Conservation (phyloP, 495 filamentous ascomycete species). For the Lasiosphaeris hirsuta region DNA sequence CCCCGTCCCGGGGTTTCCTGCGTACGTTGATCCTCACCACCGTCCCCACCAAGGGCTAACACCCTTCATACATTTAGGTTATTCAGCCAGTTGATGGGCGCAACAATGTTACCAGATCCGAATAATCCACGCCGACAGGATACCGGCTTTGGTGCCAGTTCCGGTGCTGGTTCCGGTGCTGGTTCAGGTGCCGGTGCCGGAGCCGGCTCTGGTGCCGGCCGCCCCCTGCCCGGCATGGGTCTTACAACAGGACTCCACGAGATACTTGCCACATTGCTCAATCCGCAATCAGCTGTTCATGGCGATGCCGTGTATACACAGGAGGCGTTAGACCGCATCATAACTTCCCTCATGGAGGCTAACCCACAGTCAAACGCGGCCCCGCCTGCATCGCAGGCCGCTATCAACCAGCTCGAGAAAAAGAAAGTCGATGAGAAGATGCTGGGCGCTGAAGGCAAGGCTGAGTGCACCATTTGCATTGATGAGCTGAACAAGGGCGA, state of each 20-base stretch:
- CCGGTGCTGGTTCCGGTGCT: neutral
- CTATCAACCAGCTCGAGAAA: conserved; percentile 70
- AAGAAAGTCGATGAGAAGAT: conserved; percentile 63
- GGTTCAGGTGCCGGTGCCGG: conserved; percentile 8
- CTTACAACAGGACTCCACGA: conserved; percentile 35
- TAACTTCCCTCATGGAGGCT: conserved; percentile 83
- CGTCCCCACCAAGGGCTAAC: conserved; percentile 1
- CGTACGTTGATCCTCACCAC: too few species aligned
- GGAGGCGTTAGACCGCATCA: conserved; percentile 84
- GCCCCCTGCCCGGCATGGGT: neutral
- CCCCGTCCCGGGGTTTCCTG: neutral
- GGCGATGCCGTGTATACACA: conserved; percentile 92
- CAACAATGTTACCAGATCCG: conserved; percentile 1
- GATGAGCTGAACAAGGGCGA: conserved; percentile 73
- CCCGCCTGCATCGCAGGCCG: conserved; percentile 71
- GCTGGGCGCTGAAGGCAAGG: conserved; percentile 57
- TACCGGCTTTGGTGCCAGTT: neutral
- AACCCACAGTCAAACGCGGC: conserved; percentile 71
- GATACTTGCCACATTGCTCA: conserved; percentile 53
- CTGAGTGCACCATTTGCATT: conserved; percentile 92
- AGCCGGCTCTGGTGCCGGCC: conserved; percentile 11
- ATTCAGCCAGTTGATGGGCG: conserved; percentile 18
- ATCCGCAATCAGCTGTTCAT: conserved; percentile 51
- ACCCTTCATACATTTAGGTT: conserved; percentile 8
- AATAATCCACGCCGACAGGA: neutral